Evolutionary conservation across 345 rosid genomes (phyloP).

Genomic region (Dovyalis caffra): DNA sequence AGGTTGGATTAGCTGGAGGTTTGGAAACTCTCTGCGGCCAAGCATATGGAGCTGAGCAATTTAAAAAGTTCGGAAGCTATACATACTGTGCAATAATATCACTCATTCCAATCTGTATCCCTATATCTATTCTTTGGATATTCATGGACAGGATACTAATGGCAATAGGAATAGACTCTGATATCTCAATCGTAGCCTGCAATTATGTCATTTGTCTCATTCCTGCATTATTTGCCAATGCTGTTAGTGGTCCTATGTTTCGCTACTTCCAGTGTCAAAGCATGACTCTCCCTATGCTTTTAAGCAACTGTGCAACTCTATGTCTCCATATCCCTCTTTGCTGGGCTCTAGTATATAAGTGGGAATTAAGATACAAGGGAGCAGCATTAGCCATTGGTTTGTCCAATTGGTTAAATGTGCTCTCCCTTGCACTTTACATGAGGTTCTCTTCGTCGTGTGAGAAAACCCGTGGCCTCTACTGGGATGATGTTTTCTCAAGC

Average conservation of each 20-base stretch:
- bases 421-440: conserved; percentile 37
- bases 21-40: conserved; percentile 64
- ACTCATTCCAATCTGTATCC: conserved; percentile 36
- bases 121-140: conserved; percentile 40
- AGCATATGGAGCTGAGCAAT: conserved; percentile 62
- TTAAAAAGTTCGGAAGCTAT: conserved; percentile 38
- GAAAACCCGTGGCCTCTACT: conserved; percentile 9
- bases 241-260: conserved; percentile 40
- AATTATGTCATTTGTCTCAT: conserved; percentile 43
- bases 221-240: conserved; percentile 41
- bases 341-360: conserved; percentile 45
- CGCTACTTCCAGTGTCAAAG: conserved; percentile 52
- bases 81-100: conserved; percentile 37
- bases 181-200: conserved; percentile 40
- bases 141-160: conserved; percentile 43
- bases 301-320: conserved; percentile 37
- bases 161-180: conserved; percentile 41
- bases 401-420: conserved; percentile 41
- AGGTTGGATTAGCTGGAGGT: conserved; percentile 57
- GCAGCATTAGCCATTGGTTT: conserved; percentile 41
- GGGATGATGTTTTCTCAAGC: conserved; percentile 4
- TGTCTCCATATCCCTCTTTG: conserved; percentile 44
- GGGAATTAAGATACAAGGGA: conserved; percentile 29
- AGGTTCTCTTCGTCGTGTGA: conserved; percentile 28
- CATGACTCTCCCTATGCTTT: conserved; percentile 38